Evolutionary conservation across 257 asterid species (phyloP).

Genomic region (Nicotiana obtusifolia): DNA sequence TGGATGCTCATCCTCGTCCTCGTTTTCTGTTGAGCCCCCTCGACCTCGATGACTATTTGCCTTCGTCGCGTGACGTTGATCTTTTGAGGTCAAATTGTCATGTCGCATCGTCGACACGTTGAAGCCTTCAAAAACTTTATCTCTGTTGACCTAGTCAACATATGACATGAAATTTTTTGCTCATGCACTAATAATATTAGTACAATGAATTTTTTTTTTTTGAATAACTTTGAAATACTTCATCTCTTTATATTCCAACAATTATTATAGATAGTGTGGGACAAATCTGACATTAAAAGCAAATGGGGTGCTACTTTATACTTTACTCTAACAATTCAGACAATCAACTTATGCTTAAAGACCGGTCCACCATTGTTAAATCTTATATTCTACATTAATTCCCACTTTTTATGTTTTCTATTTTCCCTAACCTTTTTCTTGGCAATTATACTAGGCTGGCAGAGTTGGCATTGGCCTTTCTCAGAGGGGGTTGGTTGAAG

Average conservation of each 20-base stretch:
- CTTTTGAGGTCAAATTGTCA: no score
- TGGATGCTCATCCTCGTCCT: no score
- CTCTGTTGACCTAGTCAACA: no score
- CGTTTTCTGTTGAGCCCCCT: no score
- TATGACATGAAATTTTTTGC: no score
- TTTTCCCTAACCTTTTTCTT: neutral
- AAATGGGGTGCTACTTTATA: neutral
- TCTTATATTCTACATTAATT: neutral
- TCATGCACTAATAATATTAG: no score
- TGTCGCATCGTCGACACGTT: no score
- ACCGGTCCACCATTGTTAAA: neutral
- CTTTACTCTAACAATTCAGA: neutral
- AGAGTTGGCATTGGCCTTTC: neutral
- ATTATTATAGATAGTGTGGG: neutral
- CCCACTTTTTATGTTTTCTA: neutral
- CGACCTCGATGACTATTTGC: no score
- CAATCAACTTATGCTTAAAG: constrained; percentile 1
- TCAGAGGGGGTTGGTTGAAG: neutral
- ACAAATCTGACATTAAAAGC: neutral
- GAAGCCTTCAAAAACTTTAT: no score
- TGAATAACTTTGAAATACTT: neutral
- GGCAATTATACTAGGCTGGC: neutral
- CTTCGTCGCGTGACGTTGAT: no score
- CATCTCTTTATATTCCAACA: neutral
- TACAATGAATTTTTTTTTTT: no score